Conservation (phyloP, 2,329 filamentous ascomycete genomes). For the Penicillium sp. region DNA sequence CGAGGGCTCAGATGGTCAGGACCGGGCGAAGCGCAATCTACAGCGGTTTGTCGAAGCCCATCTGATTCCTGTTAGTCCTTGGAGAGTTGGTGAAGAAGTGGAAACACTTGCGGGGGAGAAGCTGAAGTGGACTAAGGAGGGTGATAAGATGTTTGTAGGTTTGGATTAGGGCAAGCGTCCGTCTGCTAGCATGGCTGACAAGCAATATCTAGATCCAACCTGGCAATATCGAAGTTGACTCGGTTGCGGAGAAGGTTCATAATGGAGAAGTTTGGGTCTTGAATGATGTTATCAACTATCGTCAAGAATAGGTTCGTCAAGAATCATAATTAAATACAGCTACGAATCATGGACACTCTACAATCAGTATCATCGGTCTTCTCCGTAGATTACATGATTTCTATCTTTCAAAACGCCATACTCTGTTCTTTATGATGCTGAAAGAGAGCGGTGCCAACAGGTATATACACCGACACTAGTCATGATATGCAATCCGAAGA, state of each 20-base stretch:
- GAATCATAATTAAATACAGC: constrained; percentile 14
- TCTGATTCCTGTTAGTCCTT: constrained; percentile 73
- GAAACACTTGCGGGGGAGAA: constrained; percentile 69
- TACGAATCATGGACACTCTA: constrained; percentile 5
- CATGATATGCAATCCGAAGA: neutral
- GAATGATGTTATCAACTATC: constrained; percentile 60
- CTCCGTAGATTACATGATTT: too few relatives aligned
- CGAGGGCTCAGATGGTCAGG: constrained; percentile 70
- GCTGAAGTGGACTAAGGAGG: constrained; percentile 77
- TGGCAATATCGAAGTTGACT: constrained; percentile 73
- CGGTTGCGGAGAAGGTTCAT: constrained; percentile 70
- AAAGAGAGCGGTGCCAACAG: constrained; percentile 9
- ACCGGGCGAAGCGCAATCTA: constrained; percentile 75
- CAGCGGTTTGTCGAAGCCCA: constrained; percentile 83
- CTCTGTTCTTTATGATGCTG: constrained; percentile 13
- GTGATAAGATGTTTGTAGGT: constrained; percentile 66
- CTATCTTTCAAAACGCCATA: neutral
- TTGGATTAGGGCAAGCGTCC: neutral
- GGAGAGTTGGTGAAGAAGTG: constrained; percentile 67
- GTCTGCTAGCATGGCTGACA: neutral
- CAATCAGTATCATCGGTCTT: neutral
- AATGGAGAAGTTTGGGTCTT: constrained; percentile 90
- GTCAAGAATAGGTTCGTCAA: constrained; percentile 12
- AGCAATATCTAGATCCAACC: constrained; percentile 59
- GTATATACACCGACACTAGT: constrained; percentile 11